phyloP scores from a whole-genome alignment of 106 monocot species.

The Apostasia shenzhenica region DNA sequence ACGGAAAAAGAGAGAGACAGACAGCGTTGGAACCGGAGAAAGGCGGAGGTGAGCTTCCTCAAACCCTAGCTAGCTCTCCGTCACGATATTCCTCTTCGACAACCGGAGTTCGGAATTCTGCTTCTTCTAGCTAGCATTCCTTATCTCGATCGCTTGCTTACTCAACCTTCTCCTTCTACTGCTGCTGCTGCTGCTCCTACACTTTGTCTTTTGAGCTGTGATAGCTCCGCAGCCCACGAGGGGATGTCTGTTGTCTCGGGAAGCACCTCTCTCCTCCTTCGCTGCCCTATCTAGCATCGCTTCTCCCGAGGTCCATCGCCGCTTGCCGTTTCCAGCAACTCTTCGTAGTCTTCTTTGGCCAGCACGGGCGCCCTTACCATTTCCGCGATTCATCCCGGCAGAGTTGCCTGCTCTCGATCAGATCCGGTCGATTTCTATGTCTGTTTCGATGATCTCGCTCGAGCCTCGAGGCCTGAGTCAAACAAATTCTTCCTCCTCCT shows the following conservation, averaged over 20 bases:
- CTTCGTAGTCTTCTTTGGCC: neutral
- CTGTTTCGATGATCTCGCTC: constrained; percentile 1
- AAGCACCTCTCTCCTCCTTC: neutral
- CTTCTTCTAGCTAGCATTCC: too few relatives aligned
- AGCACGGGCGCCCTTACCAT: neutral
- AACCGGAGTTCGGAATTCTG: too few relatives aligned
- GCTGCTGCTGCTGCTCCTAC: neutral
- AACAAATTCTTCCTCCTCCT: neutral
- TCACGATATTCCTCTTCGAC: too few relatives aligned
- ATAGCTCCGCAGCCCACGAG: neutral
- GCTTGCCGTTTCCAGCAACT: constrained; percentile 5
- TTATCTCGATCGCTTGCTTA: neutral
- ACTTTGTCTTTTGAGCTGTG: neutral
- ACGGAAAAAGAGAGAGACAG: too few relatives aligned
- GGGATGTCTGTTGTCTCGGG: constrained; percentile 8
- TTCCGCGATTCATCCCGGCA: constrained; percentile 7
- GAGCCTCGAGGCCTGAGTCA: constrained; percentile 1
- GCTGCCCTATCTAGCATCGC: constrained; percentile 1
- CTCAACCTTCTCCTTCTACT: neutral
- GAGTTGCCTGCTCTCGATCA: constrained; percentile 6
- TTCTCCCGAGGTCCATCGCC: constrained; percentile 4
- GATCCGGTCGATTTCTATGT: constrained; percentile 9
- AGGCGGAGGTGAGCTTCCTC: too few relatives aligned
- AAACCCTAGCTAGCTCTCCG: too few relatives aligned
- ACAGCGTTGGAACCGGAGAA: too few relatives aligned